Evolutionary conservation across 1,139 yeast genomes (phyloP).

Genomic region (Kodamaea fungicola): DNA sequence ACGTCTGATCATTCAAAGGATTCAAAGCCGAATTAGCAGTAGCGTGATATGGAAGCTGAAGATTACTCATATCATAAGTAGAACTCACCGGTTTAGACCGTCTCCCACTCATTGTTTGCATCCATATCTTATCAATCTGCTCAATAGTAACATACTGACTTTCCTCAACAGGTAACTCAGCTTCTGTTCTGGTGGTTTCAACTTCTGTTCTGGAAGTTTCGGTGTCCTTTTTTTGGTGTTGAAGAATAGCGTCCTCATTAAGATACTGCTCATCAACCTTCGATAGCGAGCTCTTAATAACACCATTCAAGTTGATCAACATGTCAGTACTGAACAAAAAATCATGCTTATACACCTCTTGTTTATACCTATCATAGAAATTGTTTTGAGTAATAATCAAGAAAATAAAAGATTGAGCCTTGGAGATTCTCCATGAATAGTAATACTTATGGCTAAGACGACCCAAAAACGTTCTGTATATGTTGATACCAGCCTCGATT

Average conservation of each 20-base stretch:
- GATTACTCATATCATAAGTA: background rate
- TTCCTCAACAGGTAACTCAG: background rate
- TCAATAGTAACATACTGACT: constrained; percentile 14
- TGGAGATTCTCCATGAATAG: constrained; percentile 51
- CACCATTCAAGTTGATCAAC: constrained; percentile 6
- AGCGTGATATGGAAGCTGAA: too few relatives aligned
- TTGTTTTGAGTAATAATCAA: constrained; percentile 8
- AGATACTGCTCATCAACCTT: background rate
- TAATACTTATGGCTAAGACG: constrained; percentile 38
- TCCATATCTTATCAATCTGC: constrained; percentile 27
- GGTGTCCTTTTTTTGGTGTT: constrained; percentile 5
- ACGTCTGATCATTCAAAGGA: background rate
- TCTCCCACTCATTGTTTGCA: constrained; percentile 24
- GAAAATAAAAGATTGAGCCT: constrained; percentile 27
- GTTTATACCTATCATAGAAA: constrained; percentile 8
- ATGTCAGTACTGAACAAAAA: constrained; percentile 3
- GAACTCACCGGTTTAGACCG: background rate
- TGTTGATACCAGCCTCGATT: constrained; percentile 5
- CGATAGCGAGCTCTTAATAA: constrained; percentile 8
- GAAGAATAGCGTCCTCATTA: background rate
- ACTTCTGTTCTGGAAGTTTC: background rate
- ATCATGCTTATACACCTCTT: constrained; percentile 3
- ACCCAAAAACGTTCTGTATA: constrained; percentile 10
- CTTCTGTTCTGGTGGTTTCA: background rate
- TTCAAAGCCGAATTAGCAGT: too few relatives aligned